Evolutionary conservation across 257 asterid genomes (phyloP).

Genomic region (Solanum peruvianum): DNA sequence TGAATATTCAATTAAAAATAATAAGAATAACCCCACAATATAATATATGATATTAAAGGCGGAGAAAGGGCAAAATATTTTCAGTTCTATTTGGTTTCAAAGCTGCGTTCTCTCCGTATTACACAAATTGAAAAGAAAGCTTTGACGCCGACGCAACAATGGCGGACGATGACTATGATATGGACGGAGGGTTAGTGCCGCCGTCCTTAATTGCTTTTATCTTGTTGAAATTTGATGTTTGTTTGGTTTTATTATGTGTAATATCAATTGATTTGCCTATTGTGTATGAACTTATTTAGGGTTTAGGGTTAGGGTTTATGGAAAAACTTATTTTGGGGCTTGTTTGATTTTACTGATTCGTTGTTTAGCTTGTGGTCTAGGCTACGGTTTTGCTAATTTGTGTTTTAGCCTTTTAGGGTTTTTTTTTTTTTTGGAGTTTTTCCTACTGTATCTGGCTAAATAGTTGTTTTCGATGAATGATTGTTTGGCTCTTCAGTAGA

Average conservation of each 20-base stretch:
- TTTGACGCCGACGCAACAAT: conserved; percentile 10
- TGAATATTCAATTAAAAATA: not conserved
- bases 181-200: conserved; percentile 61
- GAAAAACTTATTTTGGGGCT: not conserved
- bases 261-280: not conserved
- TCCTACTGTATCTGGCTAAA: not conserved
- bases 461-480: not conserved
- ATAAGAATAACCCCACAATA: not conserved
- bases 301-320: not conserved
- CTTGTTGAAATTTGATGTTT: not conserved
- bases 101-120: not conserved
- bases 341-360: not conserved
- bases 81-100: not conserved
- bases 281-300: not conserved
- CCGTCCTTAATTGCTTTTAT: not conserved
- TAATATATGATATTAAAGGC: not conserved
- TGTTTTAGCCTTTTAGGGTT: not conserved
- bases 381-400: conserved; percentile 7
- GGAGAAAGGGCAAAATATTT: not conserved
- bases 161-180: conserved; percentile 92
- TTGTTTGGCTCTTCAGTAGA: not conserved
- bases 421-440: not conserved
- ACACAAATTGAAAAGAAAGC: not conserved
- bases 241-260: not conserved
- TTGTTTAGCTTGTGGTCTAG: not conserved